Conservation (phyloP, 306 rosid species). For the Cicer judaicum region DNA sequence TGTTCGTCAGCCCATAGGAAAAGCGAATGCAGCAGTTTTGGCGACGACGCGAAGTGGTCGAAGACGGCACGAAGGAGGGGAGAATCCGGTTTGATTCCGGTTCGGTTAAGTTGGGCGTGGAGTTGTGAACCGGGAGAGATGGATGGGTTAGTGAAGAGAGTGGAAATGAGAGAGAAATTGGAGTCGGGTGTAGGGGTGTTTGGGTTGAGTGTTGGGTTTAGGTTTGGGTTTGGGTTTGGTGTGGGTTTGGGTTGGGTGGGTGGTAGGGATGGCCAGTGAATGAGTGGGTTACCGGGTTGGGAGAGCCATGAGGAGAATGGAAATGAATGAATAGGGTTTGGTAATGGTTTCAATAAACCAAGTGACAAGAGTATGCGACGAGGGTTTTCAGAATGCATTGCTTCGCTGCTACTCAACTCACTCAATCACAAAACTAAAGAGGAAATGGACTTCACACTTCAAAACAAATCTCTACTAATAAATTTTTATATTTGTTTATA, state of each 20-base stretch:
- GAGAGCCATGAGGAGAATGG: conserved; percentile 60
- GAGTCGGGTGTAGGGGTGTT: neutral
- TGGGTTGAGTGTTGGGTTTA: neutral
- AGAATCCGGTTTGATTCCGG: conserved; percentile 62
- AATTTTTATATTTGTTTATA: too few relatives aligned
- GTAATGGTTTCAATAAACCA: conserved; percentile 39
- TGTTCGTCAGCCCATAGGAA: conserved; percentile 74
- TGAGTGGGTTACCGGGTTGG: conserved; percentile 64
- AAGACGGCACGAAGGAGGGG: conserved; percentile 53
- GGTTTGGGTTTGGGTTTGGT: conserved; percentile 39
- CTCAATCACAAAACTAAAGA: too few relatives aligned
- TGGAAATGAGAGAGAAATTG: conserved; percentile 50
- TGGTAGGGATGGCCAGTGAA: conserved; percentile 57
- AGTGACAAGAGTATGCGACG: conserved; percentile 36
- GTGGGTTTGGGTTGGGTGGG: conserved; percentile 33
- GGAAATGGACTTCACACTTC: neutral
- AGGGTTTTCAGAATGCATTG: conserved; percentile 44
- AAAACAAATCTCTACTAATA: too few relatives aligned
- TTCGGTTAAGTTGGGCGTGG: conserved; percentile 56
- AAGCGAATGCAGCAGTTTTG: conserved; percentile 67
- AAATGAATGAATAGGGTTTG: conserved; percentile 39
- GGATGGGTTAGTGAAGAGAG: conserved; percentile 56
- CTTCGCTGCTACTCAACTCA: neutral
- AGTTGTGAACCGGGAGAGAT: conserved; percentile 61
- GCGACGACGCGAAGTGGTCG: conserved; percentile 69